These are phyloP conservation scores for Ambrosiella xylebori DNA, from an alignment of 2,329 filamentous ascomycete species.

Conservation along the genomic window DNA sequence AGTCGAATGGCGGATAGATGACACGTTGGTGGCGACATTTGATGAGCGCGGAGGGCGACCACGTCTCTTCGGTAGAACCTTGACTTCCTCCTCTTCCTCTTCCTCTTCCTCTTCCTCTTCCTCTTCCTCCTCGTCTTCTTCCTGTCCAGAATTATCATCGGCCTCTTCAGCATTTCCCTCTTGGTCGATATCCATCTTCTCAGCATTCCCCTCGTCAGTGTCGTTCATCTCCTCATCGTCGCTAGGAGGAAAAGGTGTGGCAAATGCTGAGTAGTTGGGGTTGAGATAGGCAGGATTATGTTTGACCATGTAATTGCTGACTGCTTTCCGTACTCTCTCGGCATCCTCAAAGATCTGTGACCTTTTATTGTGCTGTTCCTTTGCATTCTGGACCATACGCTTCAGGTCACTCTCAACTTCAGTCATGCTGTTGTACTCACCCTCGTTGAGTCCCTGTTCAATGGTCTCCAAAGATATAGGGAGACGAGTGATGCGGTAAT, in stretches of 20 bases:
- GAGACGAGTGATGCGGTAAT: conserved; percentile 60
- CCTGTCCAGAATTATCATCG: conserved; percentile 17
- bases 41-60: conserved; percentile 9
- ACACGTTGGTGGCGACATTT: not conserved
- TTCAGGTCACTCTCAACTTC: conserved; percentile 72
- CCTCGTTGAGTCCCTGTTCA: conserved; percentile 53
- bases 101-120: conserved; percentile 19
- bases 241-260: conserved; percentile 54
- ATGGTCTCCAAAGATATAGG: conserved; percentile 65
- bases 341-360: conserved; percentile 66
- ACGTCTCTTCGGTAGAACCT: conserved; percentile 5
- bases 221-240: conserved; percentile 21
- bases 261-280: conserved; percentile 48
- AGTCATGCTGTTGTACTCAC: conserved; percentile 53
- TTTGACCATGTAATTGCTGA: conserved; percentile 77
- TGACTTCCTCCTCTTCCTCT: conserved; percentile 16
- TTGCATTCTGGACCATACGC: conserved; percentile 74
- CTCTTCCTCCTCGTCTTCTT: conserved; percentile 18
- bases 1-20: conserved; percentile 8
- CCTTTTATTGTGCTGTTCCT: conserved; percentile 61
- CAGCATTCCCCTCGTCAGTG: conserved; percentile 18
- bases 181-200: conserved; percentile 14
- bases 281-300: conserved; percentile 67
- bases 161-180: conserved; percentile 14
- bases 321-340: conserved; percentile 68